Percentiles rank a stretch among this genome's conserved stretches.
Conservation (phyloP, 2,329 filamentous ascomycete species). For the Microascus cirrosus region DNA sequence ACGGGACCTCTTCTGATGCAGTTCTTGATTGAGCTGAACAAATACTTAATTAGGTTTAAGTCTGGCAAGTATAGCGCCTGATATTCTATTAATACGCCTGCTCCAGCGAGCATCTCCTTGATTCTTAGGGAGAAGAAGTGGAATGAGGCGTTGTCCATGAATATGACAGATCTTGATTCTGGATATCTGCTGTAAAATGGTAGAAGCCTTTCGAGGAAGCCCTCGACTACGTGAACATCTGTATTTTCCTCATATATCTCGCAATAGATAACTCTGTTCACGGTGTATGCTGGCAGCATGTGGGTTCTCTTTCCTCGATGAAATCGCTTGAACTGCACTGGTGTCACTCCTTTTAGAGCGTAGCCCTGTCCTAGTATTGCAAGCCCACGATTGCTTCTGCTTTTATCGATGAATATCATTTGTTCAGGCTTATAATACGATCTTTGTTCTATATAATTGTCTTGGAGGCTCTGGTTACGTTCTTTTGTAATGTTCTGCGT, state of each 20-base stretch:
- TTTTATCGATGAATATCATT: conserved; percentile 9
- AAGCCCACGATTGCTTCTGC: conserved; percentile 8
- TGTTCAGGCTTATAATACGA: conserved; percentile 7
- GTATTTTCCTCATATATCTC: conserved; percentile 10
- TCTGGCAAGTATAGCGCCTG: conserved; percentile 8
- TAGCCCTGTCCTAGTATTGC: conserved; percentile 8
- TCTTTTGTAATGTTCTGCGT: conserved; percentile 14
- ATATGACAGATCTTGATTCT: conserved; percentile 9
- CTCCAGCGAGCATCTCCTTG: conserved; percentile 6
- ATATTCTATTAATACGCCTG: conserved; percentile 8
- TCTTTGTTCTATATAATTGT: conserved; percentile 9
- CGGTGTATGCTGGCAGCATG: conserved; percentile 8
- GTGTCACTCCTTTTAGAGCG: conserved; percentile 8
- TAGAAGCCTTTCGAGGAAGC: conserved; percentile 9
- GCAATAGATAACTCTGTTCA: conserved; percentile 8
- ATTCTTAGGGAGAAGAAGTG: conserved; percentile 8
- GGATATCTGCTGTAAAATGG: conserved; percentile 9
- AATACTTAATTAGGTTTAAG: conserved; percentile 8
- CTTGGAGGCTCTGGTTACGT: conserved; percentile 17
- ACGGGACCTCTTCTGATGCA: conserved; percentile 7
- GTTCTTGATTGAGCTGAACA: conserved; percentile 10
- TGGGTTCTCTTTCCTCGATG: conserved; percentile 9
- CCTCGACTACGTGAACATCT: conserved; percentile 8
- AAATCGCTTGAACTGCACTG: conserved; percentile 8
- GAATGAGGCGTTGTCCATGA: conserved; percentile 11